phyloP scores from a whole-genome alignment of 2,329 filamentous ascomycete species.

The Cordyceps tenuipes region DNA sequence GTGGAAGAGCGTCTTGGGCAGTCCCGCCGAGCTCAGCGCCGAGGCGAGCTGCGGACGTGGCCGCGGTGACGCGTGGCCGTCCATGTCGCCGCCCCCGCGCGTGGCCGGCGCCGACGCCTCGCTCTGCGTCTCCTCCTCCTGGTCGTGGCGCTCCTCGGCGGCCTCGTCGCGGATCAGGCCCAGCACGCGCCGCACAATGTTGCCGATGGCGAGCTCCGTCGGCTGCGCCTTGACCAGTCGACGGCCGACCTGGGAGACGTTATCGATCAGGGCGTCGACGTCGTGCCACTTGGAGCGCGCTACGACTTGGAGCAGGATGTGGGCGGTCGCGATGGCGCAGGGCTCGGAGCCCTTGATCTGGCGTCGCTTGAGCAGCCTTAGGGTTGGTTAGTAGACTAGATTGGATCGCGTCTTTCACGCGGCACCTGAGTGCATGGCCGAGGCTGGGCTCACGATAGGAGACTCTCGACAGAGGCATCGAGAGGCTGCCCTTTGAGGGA shows the following conservation, averaged over 20 bases:
- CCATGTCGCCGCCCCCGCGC: constrained; percentile 21
- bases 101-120: constrained; percentile 33
- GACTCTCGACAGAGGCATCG: constrained; percentile 73
- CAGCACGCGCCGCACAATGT: constrained; percentile 84
- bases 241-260: constrained; percentile 70
- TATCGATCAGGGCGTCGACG: constrained; percentile 68
- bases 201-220: constrained; percentile 84
- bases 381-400: constrained; percentile 1
- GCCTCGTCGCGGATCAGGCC: constrained; percentile 88
- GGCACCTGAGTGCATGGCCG: background rate
- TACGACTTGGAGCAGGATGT: constrained; percentile 80
- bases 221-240: constrained; percentile 77
- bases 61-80: constrained; percentile 30
- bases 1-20: constrained; percentile 76
- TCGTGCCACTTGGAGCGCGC: constrained; percentile 71
- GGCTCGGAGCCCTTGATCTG: constrained; percentile 83
- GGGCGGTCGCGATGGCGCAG: constrained; percentile 85
- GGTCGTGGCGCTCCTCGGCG: constrained; percentile 66
- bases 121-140: constrained; percentile 49
- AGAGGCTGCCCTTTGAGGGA: constrained; percentile 67
- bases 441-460: constrained; percentile 58
- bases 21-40: constrained; percentile 55
- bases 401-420: background rate
- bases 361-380: constrained; percentile 76
- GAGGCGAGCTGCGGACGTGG: constrained; percentile 47